Evolutionary conservation across 495 filamentous ascomycete genomes (phyloP), one percentile per base, ranked within the genome.

Genomic region (Xylaria bambusicola): DNA sequence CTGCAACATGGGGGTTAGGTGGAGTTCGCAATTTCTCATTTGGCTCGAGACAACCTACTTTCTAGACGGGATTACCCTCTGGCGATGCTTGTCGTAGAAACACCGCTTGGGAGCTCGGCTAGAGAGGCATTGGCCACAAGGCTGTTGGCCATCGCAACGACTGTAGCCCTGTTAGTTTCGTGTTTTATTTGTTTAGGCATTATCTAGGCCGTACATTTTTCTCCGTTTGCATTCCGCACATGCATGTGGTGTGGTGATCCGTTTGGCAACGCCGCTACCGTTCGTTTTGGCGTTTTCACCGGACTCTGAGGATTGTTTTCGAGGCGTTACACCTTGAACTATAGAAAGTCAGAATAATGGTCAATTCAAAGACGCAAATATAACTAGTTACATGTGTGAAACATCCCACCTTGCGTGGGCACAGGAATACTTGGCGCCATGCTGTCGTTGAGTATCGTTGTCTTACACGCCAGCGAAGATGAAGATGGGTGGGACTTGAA

Each of bases 11-110:
- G 27, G 41, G 29, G 56, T 71, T 58, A 69, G 56, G 20, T 35
- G 21, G 27, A 17, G n/a, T 27, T 21, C 2, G n/a, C 41, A 18
- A 27, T 13, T 26, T 33, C 36, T 15, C 51, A 21, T 52, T 8
- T 18, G 33, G 40, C 8, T 52, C 46, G 21, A 31, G 51, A 31
- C 23, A 2, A 55, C 70, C 36, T 62, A 72, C 75, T 84, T 84
- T 63, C 81, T 75, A 1, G 81, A 84, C 0, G 81, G 81, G 47
- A 84, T 83, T 17, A 84, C 80, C 51, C 81, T 70, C 64, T 84
- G 80, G 26, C 81, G 75, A 68, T 84, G 81, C 71, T 84, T 82
- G 69, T 84, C 81, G 62, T 84, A 84, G 65, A 82, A 82, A 62
- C 81, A 84, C 55, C 79, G 70, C 69, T 83, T 82, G 44, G 80